Percentiles rank a stretch among this genome's conserved stretches.
Conservation (phyloP, 1,284 basidiomycete genomes). For the Trichosporon sp. region DNA sequence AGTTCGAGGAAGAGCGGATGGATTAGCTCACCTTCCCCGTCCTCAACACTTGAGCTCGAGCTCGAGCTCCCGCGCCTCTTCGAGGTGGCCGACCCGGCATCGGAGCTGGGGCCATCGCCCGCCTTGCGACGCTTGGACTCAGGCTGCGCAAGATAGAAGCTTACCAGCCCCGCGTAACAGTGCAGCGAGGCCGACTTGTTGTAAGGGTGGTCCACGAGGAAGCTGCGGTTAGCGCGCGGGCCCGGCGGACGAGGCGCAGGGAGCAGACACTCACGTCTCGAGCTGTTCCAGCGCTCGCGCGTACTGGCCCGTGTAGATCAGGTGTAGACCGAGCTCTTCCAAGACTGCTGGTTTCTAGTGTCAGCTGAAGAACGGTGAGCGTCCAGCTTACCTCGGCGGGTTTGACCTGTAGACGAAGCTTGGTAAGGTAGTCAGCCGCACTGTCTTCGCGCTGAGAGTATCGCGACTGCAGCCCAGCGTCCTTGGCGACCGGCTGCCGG, state of each 20-base stretch:
- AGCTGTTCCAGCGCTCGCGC: slow-evolving; percentile 73
- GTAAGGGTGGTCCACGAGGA: slow-evolving; percentile 77
- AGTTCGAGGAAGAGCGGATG: background rate
- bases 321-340: slow-evolving; percentile 64
- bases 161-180: slow-evolving; percentile 72
- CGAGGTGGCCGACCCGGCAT: background rate
- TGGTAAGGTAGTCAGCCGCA: background rate
- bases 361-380: background rate
- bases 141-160: slow-evolving; percentile 54
- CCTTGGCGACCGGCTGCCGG: background rate
- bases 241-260: slow-evolving; percentile 2
- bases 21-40: background rate
- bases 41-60: background rate
- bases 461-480: background rate
- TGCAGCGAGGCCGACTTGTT: slow-evolving; percentile 72
- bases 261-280: slow-evolving; percentile 61
- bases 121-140: slow-evolving; percentile 9
- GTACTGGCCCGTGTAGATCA: slow-evolving; percentile 59
- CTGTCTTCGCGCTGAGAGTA: background rate
- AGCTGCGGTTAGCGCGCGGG: slow-evolving; percentile 54
- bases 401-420: slow-evolving; percentile 26
- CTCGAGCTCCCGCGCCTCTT: background rate
- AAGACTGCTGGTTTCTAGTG: slow-evolving; percentile 66
- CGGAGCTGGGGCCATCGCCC: background rate
- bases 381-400: slow-evolving; percentile 23